Evolutionary conservation across 495 filamentous ascomycete genomes (phyloP), one percentile per base, ranked within the genome.

Genomic region (Chaetomium tenue): DNA sequence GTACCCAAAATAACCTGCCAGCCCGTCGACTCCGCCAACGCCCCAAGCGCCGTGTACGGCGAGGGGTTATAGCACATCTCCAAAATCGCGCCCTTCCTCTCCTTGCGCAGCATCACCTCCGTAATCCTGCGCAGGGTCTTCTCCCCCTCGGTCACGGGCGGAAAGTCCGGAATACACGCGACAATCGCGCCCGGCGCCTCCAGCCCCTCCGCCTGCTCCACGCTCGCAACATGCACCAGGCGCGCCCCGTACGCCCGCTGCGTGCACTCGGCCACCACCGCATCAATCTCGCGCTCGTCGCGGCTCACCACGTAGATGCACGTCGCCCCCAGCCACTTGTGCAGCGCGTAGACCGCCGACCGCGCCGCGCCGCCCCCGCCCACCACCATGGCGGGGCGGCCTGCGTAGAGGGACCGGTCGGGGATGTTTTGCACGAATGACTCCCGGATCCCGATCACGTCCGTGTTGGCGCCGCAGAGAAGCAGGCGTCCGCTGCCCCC

Each of bases 1-100:
- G 85, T 87, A 0, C 88, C 89, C 23, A 86, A 69, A 55, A 91
- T 86, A 13, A 91, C 84, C 74, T 85, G 79, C 89, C 88, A 91
- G 8, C 88, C 86, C 18, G 78, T 77, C 2, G 73, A 73, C 59
- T 82, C 77, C 23, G 84, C 82, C 33, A 88, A 66, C 61, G 75
- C 74, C 6, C 81, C 86, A 58, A 91, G 84, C 65, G 81, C 81
- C 0, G 89, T 92, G 74, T 83, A 84, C 0, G 87, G 87, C 47
- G 78, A 75, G 1, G 89, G 89, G 70, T 90, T 88, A 71, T 92
- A 91, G 77, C 88, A 90, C 89, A 92, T 91, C 76, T 92, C 89
- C 66, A 91, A 73, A 44, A 92, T 85, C 9, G 83, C 83, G 12
- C 89, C 89, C 77, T 88, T 87, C 13, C 61, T 39, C 58, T 79